These are phyloP conservation scores for Carex scoparia DNA, from an alignment of 176 grass and related monocot genomes.

Conservation along the genomic window DNA sequence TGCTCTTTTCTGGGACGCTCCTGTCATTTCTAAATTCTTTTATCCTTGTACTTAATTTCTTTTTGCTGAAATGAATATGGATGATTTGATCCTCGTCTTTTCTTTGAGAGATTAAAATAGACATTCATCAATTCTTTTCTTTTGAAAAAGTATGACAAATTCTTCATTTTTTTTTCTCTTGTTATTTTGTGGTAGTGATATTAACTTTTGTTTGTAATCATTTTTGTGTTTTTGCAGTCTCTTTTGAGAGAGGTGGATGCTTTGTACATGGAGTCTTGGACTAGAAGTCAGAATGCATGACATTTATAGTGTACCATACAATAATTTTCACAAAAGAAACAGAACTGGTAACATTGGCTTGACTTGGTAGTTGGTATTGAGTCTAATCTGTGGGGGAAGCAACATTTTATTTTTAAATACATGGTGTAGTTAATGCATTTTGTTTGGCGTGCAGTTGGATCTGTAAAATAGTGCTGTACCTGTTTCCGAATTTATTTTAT, in stretches of 20 bases:
- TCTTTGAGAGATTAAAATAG: not conserved
- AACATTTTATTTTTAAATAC: not conserved
- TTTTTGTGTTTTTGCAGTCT: not conserved
- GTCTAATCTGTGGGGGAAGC: not conserved
- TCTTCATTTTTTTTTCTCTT: not conserved
- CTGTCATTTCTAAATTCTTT: not conserved
- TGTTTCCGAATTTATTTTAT: not conserved
- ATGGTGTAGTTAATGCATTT: constrained; percentile 1
- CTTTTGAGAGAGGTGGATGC: not conserved
- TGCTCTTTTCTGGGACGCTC: not conserved
- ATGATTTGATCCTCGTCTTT: not conserved
- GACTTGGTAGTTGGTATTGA: not conserved
- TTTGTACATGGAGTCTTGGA: not conserved
- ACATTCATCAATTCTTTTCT: not conserved
- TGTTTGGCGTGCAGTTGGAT: not conserved
- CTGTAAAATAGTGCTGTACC: not conserved
- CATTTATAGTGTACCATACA: not conserved
- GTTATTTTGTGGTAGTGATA: not conserved
- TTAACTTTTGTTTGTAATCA: not conserved
- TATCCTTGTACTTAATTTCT: not conserved
- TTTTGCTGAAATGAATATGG: not conserved
- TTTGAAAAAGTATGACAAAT: not conserved
- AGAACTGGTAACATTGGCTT: not conserved
- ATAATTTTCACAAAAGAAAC: not conserved
- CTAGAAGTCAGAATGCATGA: not conserved